These are phyloP conservation scores for Paecilomyces sp. DNA, from an alignment of 2,329 filamentous ascomycete genomes.

Conservation along the genomic window DNA sequence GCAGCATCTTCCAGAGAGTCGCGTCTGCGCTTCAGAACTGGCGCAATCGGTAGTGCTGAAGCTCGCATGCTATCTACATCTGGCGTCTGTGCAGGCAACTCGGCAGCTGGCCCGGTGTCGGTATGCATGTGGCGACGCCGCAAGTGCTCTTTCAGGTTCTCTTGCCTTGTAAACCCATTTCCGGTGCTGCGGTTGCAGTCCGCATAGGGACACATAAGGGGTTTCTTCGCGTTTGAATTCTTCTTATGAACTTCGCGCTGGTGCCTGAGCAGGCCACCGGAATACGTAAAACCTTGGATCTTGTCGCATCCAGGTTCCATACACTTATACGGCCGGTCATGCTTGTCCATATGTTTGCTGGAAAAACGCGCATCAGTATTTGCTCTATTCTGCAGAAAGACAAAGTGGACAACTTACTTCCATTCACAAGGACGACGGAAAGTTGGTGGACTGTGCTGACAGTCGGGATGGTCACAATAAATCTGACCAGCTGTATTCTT, in stretches of 20 bases:
- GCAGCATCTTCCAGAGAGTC: slow-evolving; percentile 22
- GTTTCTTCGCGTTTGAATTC: slow-evolving; percentile 80
- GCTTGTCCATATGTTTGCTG: slow-evolving; percentile 98
- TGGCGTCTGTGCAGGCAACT: slow-evolving; percentile 20
- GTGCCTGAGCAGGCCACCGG: slow-evolving; percentile 79
- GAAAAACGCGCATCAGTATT: slow-evolving; percentile 2
- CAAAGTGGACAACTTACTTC: slow-evolving; percentile 58
- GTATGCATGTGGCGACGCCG: slow-evolving; percentile 71
- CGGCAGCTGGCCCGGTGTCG: slow-evolving; percentile 24
- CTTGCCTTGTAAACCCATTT: slow-evolving; percentile 84
- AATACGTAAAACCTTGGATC: slow-evolving; percentile 89
- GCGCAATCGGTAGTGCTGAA: slow-evolving; percentile 18
- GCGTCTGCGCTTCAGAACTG: slow-evolving; percentile 27
- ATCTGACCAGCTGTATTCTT: slow-evolving; percentile 67
- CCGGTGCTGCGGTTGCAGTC: slow-evolving; percentile 87
- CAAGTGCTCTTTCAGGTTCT: slow-evolving; percentile 90
- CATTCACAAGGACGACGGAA: slow-evolving; percentile 87
- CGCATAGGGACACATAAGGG: slow-evolving; percentile 73
- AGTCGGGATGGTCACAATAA: slow-evolving; percentile 65
- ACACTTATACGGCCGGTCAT: slow-evolving; percentile 89
- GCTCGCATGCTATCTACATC: slow-evolving; percentile 24
- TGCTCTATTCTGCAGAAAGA: slow-evolving; percentile 14
- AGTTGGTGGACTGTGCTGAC: slow-evolving; percentile 54
- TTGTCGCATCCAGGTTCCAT: slow-evolving; percentile 77
- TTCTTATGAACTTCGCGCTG: slow-evolving; percentile 90